Conservation (phyloP, 2,329 filamentous ascomycete species). For the Botrytis galanthina region DNA sequence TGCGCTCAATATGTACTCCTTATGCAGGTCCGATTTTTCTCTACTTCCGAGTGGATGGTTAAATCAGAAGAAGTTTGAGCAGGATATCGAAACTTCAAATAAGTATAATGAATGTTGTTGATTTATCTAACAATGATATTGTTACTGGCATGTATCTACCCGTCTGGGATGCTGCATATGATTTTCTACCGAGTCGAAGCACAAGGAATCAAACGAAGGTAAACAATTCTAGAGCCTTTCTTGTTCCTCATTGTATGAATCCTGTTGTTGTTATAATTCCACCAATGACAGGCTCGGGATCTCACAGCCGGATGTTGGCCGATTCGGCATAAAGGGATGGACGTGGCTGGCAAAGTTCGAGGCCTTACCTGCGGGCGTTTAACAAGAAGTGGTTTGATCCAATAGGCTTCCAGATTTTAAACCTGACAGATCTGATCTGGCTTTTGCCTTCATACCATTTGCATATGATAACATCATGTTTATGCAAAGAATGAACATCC, state of each 20-base stretch:
- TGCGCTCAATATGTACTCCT: conserved; percentile 8
- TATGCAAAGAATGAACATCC: conserved; percentile 17
- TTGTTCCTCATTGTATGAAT: not conserved
- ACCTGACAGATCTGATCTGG: conserved; percentile 13
- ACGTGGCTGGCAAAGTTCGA: conserved; percentile 14
- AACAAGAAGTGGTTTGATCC: conserved; percentile 1
- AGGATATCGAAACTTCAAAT: not conserved
- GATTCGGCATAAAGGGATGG: conserved; percentile 15
- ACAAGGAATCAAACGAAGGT: not conserved
- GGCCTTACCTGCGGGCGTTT: conserved; percentile 16
- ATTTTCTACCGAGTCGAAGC: not conserved
- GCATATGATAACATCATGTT: conserved; percentile 12
- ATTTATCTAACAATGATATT: not conserved
- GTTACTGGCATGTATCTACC: not conserved
- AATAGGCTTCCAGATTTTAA: conserved; percentile 1
- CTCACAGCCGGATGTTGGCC: not conserved
- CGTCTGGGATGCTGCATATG: not conserved
- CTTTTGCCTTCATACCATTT: conserved; percentile 8
- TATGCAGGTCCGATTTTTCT: not conserved
- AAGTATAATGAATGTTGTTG: not conserved
- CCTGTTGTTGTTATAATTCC: not conserved
- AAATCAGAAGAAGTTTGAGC: not conserved
- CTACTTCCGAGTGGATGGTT: conserved; percentile 6
- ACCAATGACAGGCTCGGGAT: conserved; percentile 8
- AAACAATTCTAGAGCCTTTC: not conserved